Evolutionary conservation across 441 rosid genomes (phyloP), one percentile per base, ranked within the genome.

Genomic region (Lepidium campestre): DNA sequence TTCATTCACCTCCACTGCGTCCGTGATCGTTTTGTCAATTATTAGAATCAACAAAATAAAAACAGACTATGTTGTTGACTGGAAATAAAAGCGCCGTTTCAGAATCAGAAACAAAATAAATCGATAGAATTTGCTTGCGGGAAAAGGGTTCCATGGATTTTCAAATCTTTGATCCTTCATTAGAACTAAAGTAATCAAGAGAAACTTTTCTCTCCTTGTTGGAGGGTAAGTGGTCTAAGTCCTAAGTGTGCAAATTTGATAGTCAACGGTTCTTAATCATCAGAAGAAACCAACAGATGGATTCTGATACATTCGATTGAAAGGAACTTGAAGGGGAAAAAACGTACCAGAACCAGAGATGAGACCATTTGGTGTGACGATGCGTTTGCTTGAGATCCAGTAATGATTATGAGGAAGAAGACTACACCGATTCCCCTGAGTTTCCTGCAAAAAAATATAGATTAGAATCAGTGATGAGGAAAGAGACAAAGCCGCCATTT

Each of bases 271-370:
- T 34, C 47, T 3, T 22, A 45, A 45, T 34, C 31, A 34, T 35
- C 7, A 49, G 32, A 39, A 40, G 35, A 39, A 39, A 36, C 1
- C 34, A 19, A 61, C 14, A 17, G 13, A 6, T 31, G 0, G 70
- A 23, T 55, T 6, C 1, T 23, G 64, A 56, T 34, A 44, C 2
- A 9, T 23, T 23, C 10, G 8, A 41, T 41, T 18, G 17, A 2
- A 42, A 44, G n/a, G 23, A 22, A 22, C 3, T 22, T 22, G 23
- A 22, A 22, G 23, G 23, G 10, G 18, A 50, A 23, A 12, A 7
- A 58, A 68, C 76, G 37, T 64, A 91, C 99, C 96, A 78, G 97
- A 96, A 34, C 92, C 97, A 29, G 96, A 80, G 70, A 91, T 81
- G 48, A 88, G 63, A 36, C 90, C 92, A 17, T 67, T 66, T 0